Evolutionary conservation across 768 basidiomycete genomes (phyloP), one percentile per base, ranked within the genome.

Genomic region (Podaxis sp.): DNA sequence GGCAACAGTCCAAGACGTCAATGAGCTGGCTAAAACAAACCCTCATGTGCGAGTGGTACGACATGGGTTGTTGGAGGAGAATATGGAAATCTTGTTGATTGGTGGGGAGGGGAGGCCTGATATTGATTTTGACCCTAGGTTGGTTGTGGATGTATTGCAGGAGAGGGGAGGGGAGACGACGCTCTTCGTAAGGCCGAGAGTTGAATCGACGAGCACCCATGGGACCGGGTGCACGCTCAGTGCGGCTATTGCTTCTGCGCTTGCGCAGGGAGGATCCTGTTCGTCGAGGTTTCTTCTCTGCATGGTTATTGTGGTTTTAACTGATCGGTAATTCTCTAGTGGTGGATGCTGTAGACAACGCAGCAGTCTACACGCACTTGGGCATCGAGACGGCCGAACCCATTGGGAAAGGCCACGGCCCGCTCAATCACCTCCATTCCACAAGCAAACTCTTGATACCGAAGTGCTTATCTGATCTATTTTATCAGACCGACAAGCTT

Each of bases 211-310:
- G 38, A 92, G 80, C 66, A 97, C 95, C 0, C 95, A 96, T 70
- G 95, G 95, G 1, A 97, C 95, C 0, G 95, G 95, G 1, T 97
- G 95, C 72, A 97, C 95, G 0, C 78, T 97, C n/a, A 89, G 87
- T 52, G 87, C 95, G 0, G 92, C 93, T 0, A 81, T 96, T 17
- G 88, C 88, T 2, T 87, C 86, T 59, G 79, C 80, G 4, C 76
- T 95, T 15, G 89, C 84, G 2, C 77, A 76, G 51, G 87, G 85
- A 55, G 65, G n/a, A 64, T 79, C 82, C 56, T 70, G 82, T 81
- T 40, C 36, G 64, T 67, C 19, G 30, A 40, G 24, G n/a, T 8
- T 46, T 52, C 8, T 12, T 24, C 33, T 19, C 24, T 56, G 15
- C 17, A 5, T 3, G 33, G 26, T 26, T 1, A 1, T 39, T 30